Percentiles rank a stretch among this genome's conserved stretches.
phyloP scores from a whole-genome alignment of 768 basidiomycete species.

The Baorangia bicolor region DNA sequence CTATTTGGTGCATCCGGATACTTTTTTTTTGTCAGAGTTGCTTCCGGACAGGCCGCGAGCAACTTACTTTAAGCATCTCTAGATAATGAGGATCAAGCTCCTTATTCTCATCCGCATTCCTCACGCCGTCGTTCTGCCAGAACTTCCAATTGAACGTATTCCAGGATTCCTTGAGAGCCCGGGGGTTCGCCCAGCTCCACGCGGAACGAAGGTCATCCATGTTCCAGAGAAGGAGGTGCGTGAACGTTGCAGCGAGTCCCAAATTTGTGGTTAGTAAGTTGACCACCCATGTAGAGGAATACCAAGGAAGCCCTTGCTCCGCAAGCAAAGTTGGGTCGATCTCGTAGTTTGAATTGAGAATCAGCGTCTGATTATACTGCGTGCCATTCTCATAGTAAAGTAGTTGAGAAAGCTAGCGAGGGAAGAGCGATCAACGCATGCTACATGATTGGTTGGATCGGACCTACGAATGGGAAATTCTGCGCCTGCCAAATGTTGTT shows the following conservation, averaged over 20 bases:
- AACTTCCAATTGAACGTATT: constrained; percentile 36
- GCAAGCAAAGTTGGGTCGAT: constrained; percentile 49
- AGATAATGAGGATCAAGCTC: constrained; percentile 53
- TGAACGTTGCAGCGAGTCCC: constrained; percentile 48
- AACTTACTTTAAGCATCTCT: constrained; percentile 45
- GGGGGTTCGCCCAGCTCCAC: constrained; percentile 45
- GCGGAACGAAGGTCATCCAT: constrained; percentile 45
- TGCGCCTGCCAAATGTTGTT: constrained; percentile 57
- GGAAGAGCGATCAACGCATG: not conserved
- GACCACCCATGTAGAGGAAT: constrained; percentile 26
- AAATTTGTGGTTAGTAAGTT: constrained; percentile 19
- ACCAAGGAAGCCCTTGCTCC: constrained; percentile 36
- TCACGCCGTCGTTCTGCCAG: constrained; percentile 28
- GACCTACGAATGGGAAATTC: constrained; percentile 54
- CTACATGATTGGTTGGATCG: constrained; percentile 26
- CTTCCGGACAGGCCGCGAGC: constrained; percentile 15
- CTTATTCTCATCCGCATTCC: constrained; percentile 33
- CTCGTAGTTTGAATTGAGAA: constrained; percentile 51
- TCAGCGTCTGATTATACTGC: constrained; percentile 49
- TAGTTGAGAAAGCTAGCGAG: constrained; percentile 43
- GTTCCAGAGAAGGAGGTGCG: constrained; percentile 54
- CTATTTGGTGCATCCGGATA: constrained; percentile 36
- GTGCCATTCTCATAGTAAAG: constrained; percentile 55
- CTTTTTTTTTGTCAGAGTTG: constrained; percentile 15
- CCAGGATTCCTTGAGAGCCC: constrained; percentile 26